Conservation (phyloP, 176 grass and related monocot species). For the Tillandsia leiboldiana region DNA sequence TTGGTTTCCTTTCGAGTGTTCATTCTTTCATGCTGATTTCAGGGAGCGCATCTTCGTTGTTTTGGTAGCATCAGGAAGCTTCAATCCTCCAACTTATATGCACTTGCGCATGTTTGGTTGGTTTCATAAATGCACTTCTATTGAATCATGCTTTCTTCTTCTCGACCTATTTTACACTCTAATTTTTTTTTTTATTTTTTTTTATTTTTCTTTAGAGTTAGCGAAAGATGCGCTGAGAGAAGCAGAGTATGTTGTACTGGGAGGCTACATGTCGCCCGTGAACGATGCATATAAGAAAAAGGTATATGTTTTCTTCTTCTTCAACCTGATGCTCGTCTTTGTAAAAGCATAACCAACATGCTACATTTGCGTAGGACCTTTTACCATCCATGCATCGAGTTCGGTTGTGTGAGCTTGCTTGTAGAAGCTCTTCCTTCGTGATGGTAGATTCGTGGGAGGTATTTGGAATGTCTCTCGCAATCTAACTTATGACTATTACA, state of each 20-base stretch:
- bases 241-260: conserved; percentile 45
- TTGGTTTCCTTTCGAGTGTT: conserved; percentile 11
- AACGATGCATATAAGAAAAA: conserved; percentile 91
- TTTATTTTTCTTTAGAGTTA: conserved; percentile 31
- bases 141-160: neutral
- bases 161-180: neutral
- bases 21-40: conserved; percentile 8
- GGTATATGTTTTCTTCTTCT: conserved; percentile 15
- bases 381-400: conserved; percentile 34
- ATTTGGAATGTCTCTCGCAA: conserved; percentile 16
- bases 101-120: conserved; percentile 87
- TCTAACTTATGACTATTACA: neutral
- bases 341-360: neutral
- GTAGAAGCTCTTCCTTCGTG: conserved; percentile 54
- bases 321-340: neutral
- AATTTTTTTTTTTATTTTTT: conserved; percentile 1
- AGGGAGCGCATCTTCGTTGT: conserved; percentile 22
- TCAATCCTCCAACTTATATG: conserved; percentile 94
- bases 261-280: conserved; percentile 81
- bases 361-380: conserved; percentile 42
- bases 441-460: conserved; percentile 97
- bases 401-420: conserved; percentile 58
- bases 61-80: conserved; percentile 69
- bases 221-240: conserved; percentile 69
- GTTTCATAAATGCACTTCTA: neutral